These are phyloP conservation scores for Mycena leptocephala DNA, from an alignment of 768 basidiomycete genomes.

Conservation along the genomic window DNA sequence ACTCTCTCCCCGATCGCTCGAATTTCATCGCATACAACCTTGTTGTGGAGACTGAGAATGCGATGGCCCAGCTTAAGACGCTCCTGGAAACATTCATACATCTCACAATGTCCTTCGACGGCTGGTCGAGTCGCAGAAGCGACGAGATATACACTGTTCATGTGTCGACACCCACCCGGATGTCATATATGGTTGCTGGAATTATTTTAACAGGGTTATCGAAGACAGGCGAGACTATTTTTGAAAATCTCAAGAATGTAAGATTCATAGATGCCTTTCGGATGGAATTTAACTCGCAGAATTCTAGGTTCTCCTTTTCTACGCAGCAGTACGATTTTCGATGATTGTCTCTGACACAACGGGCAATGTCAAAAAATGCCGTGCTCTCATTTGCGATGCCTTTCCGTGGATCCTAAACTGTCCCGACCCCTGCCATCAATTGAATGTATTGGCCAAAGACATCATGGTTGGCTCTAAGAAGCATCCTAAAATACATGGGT, in stretches of 20 bases:
- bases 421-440: conserved; percentile 35
- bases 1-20: conserved; percentile 15
- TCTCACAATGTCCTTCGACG: conserved; percentile 28
- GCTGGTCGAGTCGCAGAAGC: conserved; percentile 19
- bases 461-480: conserved; percentile 33
- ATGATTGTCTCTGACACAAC: conserved; percentile 38
- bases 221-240: conserved; percentile 2
- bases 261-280: not conserved
- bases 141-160: conserved; percentile 30
- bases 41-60: conserved; percentile 3
- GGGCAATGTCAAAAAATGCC: conserved; percentile 33
- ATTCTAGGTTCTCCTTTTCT: conserved; percentile 17
- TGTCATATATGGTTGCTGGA: conserved; percentile 16
- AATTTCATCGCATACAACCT: conserved; percentile 18
- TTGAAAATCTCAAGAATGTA: not conserved
- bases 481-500: conserved; percentile 18
- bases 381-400: conserved; percentile 22
- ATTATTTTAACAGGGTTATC: conserved; percentile 19
- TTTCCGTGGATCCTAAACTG: conserved; percentile 39
- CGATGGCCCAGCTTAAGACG: not conserved
- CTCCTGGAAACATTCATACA: conserved; percentile 8
- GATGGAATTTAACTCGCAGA: not conserved
- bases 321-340: conserved; percentile 22
- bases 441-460: conserved; percentile 36
- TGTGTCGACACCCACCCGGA: conserved; percentile 20